phyloP scores from a whole-genome alignment of 2,329 filamentous ascomycete species.

The Scedosporium aurantiacum region DNA sequence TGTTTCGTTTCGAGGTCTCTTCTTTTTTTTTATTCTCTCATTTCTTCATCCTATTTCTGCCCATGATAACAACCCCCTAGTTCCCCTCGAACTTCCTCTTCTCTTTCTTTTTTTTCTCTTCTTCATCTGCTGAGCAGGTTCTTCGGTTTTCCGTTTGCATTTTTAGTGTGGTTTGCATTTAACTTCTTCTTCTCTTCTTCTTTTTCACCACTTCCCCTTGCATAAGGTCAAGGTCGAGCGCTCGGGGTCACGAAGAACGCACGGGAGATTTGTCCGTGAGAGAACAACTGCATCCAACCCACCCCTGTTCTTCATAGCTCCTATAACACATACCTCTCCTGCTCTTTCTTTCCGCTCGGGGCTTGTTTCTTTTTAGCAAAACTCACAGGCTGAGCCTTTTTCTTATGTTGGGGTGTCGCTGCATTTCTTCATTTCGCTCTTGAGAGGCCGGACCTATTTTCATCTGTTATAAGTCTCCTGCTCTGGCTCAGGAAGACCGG shows the following conservation, averaged over 20 bases:
- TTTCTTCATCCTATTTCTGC: constrained; percentile 4
- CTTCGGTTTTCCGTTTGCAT: constrained; percentile 6
- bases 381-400: constrained; percentile 1
- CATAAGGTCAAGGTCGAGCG: background rate
- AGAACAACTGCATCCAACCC: background rate
- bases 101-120: background rate
- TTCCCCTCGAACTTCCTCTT: background rate
- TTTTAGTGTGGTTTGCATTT: background rate
- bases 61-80: background rate
- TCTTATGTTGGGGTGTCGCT: background rate
- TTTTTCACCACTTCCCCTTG: constrained; percentile 1
- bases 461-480: background rate
- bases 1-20: constrained; percentile 2
- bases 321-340: background rate
- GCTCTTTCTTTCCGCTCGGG: constrained; percentile 1
- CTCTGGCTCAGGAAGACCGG: background rate
- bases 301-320: background rate
- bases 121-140: constrained; percentile 5
- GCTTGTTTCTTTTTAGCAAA: background rate
- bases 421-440: background rate
- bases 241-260: background rate
- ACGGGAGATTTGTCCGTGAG: background rate
- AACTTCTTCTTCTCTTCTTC: background rate
- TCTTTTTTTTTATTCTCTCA: background rate
- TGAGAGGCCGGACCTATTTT: background rate